Base-by-base conservation (phyloP, 2,329 filamentous ascomycete genomes). In the Exophiala oligosperma region DNA sequence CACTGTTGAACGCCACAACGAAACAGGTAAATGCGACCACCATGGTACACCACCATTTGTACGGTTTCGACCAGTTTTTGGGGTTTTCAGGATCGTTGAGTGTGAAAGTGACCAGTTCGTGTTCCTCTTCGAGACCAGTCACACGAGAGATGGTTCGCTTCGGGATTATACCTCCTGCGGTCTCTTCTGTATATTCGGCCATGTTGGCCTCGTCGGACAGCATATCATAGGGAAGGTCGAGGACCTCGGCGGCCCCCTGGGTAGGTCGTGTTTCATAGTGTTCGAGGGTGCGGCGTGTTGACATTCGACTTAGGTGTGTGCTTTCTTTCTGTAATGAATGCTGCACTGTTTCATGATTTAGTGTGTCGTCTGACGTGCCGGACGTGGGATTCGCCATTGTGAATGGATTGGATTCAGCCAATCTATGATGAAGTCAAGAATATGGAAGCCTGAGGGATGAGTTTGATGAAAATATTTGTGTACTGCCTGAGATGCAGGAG, bases 31-130 rank as follows among this genome's bases (percentile, higher is more conserved):
- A 62, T 1, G 91, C 89, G 0, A 96, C 90, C 14, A 91, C 85
- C 87, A 95, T 91, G 24, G 91, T 96, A 69, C 84, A 87, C 51
- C 53, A 64, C 62, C 62, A 64, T 47, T 61, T 94, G 72, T 78
- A 88, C 1, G 75, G 77, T 72, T 91, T 91, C 56, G 82, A 84
- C 89, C 89, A 94, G 73, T 93, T 94, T 79, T 93, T 93, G 0
- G 91, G 90, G 68, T 93, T 93, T 63, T 87, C 88, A 0, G 84
- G 82, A 70, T 94, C 90, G 58, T 85, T 77, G 2, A 86, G 80
- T 3, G 79, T 82, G 69, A 94, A 96, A 0, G 87, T 89, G 35
- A 90, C 86, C 8, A 90, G 76, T 57, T 86, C 84, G 69, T 83
- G 86, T 29, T 79, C 73, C 63, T 79, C 75, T n/a, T 78, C 71